phyloP scores from a whole-genome alignment of 257 asterid species.

The Nicotiana obtusifolia region DNA sequence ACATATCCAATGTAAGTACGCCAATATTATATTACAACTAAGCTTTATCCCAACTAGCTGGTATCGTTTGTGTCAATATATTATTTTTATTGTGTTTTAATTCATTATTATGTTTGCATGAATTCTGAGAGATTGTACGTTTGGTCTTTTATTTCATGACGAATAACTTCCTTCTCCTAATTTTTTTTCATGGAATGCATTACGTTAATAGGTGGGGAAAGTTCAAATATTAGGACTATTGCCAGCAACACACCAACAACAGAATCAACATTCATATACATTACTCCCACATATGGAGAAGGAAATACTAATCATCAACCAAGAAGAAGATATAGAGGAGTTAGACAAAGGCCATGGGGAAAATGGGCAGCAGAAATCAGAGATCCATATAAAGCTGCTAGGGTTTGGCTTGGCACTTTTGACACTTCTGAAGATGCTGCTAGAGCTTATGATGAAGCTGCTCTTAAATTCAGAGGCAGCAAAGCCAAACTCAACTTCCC shows the following conservation, averaged over 20 bases:
- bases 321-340: conserved; percentile 44
- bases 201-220: conserved; percentile 17
- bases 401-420: conserved; percentile 56
- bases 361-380: conserved; percentile 61
- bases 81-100: no score
- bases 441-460: conserved; percentile 47
- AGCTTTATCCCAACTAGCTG: no score
- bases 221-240: conserved; percentile 12
- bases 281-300: conserved; percentile 14
- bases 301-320: conserved; percentile 18
- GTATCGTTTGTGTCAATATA: no score
- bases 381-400: conserved; percentile 48
- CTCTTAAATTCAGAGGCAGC: conserved; percentile 42
- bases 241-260: conserved; percentile 19
- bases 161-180: not conserved
- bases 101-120: not conserved
- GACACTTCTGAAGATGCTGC: conserved; percentile 50
- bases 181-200: not conserved
- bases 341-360: conserved; percentile 57
- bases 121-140: not conserved
- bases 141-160: not conserved
- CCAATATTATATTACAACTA: no score
- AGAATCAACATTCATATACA: conserved; percentile 33
- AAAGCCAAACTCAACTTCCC: conserved; percentile 63
- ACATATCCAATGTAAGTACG: no score